phyloP scores from a whole-genome alignment of 805 yeast genomes.

The Nakazawaea sp. region DNA sequence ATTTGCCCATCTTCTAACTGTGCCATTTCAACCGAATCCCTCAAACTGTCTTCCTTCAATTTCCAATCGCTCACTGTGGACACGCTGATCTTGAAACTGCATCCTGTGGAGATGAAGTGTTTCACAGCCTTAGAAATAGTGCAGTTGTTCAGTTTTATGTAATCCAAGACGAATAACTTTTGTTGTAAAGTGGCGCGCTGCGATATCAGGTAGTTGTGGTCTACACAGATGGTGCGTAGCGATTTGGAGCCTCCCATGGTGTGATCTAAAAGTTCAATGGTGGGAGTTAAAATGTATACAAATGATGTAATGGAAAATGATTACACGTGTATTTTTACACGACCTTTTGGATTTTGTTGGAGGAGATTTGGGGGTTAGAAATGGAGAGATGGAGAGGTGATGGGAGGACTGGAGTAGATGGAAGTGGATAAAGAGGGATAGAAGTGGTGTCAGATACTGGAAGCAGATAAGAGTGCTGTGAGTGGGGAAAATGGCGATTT shows the following conservation, averaged over 20 bases:
- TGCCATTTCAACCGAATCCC: not conserved
- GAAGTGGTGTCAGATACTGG: too few species aligned
- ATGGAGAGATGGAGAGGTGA: too few species aligned
- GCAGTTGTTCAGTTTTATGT: slow-evolving; percentile 3
- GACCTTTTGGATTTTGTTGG: too few species aligned
- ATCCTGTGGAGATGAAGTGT: slow-evolving; percentile 6
- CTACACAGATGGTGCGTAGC: slow-evolving; percentile 3
- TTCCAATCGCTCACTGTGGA: slow-evolving; percentile 11
- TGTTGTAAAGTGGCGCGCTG: slow-evolving; percentile 10
- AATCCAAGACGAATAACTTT: slow-evolving; percentile 10
- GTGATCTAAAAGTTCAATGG: too few species aligned
- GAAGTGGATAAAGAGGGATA: too few species aligned
- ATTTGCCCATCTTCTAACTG: not conserved
- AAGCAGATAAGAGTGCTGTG: too few species aligned
- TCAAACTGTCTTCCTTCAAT: slow-evolving; percentile 2
- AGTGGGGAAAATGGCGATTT: too few species aligned
- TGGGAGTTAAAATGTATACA: too few species aligned
- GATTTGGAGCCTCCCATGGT: slow-evolving; percentile 1
- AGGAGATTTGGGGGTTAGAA: too few species aligned
- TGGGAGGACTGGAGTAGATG: too few species aligned
- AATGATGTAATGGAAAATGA: too few species aligned
- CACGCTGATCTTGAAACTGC: slow-evolving; percentile 10
- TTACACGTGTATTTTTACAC: too few species aligned
- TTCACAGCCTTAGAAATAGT: slow-evolving; percentile 7
- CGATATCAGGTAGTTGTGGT: slow-evolving; percentile 1